Base-by-base conservation (phyloP, 352 stramenopile species). In the Aphanomyces invadans region DNA sequence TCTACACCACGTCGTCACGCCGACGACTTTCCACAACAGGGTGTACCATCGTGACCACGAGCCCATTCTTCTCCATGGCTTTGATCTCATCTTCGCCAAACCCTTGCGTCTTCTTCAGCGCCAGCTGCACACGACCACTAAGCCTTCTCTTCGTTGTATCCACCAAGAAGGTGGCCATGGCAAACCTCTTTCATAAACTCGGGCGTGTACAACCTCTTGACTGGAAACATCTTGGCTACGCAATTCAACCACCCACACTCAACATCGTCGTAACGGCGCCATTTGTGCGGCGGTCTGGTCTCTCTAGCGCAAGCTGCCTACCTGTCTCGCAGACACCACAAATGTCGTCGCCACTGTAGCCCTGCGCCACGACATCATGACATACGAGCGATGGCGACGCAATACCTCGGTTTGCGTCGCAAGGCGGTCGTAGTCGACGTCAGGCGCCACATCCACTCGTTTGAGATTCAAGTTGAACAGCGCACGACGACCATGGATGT, bases 381-480 rank as follows among this genome's bases (percentile, higher is more conserved):
- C 10, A 54, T 25, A 29, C 12, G 19, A 17, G 7, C 25, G 56
- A 28, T 1, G 11, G 29, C 10, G 15, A 42, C 36, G n/a, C 11
- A 62, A 23, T 67, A 86, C 79, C 62, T 94, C 78, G 2, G 83
- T 94, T 71, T 81, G 74, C 9, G 68, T 62, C 15, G 91, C 83
- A 21, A 94, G 75, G 5, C 73, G 76, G 26, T 92, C 82, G 33
- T 83, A 82, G 53, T 89, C 76, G 9, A 92, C 83, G 55, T 97
- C 87, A 0, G 86, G 75, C 0, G 76, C 80, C 2, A 93, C 71
- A 12, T 95, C 89, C 26, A 98, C 80, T 28, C 68, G 74, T 38
- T 86, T 73, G 31, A 91, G 64, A 19, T 92, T 94, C 5, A 92
- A 70, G 42, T 88, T 73, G 59, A 95, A 93, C 39, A 95, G 77